Conservation (phyloP, 352 stramenopile species). For the Globisporangium okanoganense region DNA sequence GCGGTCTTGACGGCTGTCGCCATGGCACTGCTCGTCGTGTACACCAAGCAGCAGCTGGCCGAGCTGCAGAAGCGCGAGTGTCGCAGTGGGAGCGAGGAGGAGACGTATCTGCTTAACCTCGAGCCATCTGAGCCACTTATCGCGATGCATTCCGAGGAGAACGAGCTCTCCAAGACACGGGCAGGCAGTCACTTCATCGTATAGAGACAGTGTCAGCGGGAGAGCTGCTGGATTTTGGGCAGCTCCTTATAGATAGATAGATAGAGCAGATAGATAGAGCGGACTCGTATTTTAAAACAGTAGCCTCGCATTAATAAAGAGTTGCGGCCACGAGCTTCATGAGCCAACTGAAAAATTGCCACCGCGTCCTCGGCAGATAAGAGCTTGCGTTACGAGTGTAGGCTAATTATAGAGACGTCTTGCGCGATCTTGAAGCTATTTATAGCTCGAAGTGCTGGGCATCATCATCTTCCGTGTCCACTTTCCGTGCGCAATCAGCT, state of each 20-base stretch:
- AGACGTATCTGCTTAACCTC: conserved; percentile 16
- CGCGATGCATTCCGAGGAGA: conserved; percentile 11
- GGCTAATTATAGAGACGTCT: not conserved
- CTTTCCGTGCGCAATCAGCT: not conserved
- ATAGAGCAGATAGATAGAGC: not conserved
- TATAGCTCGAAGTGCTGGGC: not conserved
- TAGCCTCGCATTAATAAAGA: not conserved
- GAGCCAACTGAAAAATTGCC: no score
- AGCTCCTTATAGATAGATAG: not conserved
- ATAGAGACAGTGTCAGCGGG: not conserved
- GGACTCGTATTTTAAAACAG: not conserved
- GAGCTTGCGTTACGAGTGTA: not conserved
- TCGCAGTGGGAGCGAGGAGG: conserved; percentile 48
- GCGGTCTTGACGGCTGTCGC: conserved; percentile 42
- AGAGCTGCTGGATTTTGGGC: not conserved
- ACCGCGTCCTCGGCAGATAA: not conserved
- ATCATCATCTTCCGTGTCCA: not conserved
- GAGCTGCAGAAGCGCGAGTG: conserved; percentile 60
- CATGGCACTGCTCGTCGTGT: conserved; percentile 57
- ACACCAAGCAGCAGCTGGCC: conserved; percentile 57
- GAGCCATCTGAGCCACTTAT: conserved; percentile 10
- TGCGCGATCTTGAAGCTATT: not conserved
- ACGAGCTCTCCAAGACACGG: conserved; percentile 25
- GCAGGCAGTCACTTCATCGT: conserved; percentile 15
- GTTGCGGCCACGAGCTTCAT: no score